phyloP scores from a whole-genome alignment of 2,329 filamentous ascomycete species.

The Colletotrichum tabaci region DNA sequence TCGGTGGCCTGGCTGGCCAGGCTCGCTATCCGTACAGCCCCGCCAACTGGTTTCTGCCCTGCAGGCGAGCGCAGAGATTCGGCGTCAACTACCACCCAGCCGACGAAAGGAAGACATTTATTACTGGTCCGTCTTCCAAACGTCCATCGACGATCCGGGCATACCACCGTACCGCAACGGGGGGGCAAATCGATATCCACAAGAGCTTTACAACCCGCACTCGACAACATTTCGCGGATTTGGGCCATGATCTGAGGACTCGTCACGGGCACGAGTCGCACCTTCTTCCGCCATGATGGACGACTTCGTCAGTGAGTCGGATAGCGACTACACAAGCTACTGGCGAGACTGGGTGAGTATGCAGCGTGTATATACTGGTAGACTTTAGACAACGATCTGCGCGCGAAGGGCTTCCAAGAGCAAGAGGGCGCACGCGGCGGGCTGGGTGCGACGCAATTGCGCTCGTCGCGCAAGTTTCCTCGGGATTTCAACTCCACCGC shows the following conservation, averaged over 20 bases:
- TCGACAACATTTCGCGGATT: not conserved
- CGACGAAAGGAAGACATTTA: constrained; percentile 18
- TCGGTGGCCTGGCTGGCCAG: constrained; percentile 2
- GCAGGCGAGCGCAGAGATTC: constrained; percentile 32
- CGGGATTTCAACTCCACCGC: not conserved
- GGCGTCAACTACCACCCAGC: constrained; percentile 15
- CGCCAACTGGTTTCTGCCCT: constrained; percentile 38
- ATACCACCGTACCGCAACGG: not conserved
- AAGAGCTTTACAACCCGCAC: not conserved
- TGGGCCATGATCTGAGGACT: constrained; percentile 35
- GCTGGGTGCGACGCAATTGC: not conserved
- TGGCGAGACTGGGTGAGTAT: constrained; percentile 97
- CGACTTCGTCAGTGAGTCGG: constrained; percentile 97
- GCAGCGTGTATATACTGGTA: not conserved
- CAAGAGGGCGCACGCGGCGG: too few relatives aligned
- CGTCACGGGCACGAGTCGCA: constrained; percentile 36
- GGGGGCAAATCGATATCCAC: not conserved
- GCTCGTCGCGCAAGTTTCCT: not conserved
- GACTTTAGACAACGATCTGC: not conserved
- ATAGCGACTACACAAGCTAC: constrained; percentile 99
- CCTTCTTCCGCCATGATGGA: constrained; percentile 76
- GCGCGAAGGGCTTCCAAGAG: not conserved
- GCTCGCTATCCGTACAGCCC: constrained; percentile 24
- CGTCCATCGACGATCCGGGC: constrained; percentile 10
- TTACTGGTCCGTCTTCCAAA: constrained; percentile 3